Percentiles rank a stretch among this genome's conserved stretches.
These are phyloP conservation scores for Antitrichia curtipendula DNA, from an alignment of 225 moss, liverwort and hornwort genomes.

Conservation along the genomic window DNA sequence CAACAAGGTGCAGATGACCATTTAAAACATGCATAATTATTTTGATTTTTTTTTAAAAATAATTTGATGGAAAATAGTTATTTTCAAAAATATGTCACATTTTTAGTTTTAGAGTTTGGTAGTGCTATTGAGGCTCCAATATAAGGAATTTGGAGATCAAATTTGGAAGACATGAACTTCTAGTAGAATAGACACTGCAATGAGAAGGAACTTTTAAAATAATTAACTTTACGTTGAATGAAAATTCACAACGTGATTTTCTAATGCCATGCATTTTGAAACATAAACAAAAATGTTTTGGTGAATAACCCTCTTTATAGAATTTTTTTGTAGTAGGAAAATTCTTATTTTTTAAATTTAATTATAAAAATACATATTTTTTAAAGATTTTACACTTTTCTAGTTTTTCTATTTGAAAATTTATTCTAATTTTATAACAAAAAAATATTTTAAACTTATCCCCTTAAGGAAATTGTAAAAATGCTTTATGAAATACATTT, in stretches of 20 bases:
- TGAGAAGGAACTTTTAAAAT: too few relatives aligned
- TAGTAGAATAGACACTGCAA: too few relatives aligned
- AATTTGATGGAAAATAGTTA: background rate
- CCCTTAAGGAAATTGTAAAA: background rate
- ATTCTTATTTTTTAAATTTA: too few relatives aligned
- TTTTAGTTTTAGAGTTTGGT: background rate
- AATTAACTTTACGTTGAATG: background rate
- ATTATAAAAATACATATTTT: background rate
- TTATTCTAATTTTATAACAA: background rate
- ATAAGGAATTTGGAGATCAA: background rate
- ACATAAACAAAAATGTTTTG: background rate
- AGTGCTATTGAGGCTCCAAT: background rate
- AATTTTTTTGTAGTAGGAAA: too few relatives aligned
- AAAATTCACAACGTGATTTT: rapidly evolving
- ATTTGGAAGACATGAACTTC: too few relatives aligned
- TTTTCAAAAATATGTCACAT: background rate
- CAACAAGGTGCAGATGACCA: background rate
- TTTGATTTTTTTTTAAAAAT: background rate
- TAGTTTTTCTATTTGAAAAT: background rate
- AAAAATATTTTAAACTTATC: background rate
- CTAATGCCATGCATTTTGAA: background rate
- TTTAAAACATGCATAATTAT: background rate
- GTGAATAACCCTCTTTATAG: background rate
- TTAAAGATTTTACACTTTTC: background rate
- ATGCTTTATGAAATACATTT: background rate